Percentiles rank a stretch among this genome's conserved stretches.
Evolutionary conservation across 2,329 filamentous ascomycete species (phyloP).

Genomic region (Fusarium gaditjirri): DNA sequence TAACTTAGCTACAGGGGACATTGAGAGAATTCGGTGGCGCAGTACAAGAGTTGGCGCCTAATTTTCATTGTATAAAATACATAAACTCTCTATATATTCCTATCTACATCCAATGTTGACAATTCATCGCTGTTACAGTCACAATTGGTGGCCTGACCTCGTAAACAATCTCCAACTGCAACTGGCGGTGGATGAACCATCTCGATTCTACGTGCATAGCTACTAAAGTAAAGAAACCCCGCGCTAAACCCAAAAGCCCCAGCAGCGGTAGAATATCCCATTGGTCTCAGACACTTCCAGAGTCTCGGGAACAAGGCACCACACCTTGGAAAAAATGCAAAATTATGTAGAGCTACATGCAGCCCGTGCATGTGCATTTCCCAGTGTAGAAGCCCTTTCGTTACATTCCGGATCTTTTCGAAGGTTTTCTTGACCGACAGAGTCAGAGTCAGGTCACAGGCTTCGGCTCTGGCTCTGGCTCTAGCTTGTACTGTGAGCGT

Average conservation of each 20-base stretch:
- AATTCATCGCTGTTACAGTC: not conserved
- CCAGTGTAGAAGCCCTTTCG: not conserved
- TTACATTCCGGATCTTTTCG: constrained; percentile 5
- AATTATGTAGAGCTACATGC: not conserved
- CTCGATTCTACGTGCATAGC: not conserved
- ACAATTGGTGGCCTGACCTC: constrained; percentile 6
- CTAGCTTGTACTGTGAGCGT: too few relatives aligned
- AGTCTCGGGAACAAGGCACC: constrained; percentile 10
- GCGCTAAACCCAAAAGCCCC: constrained; percentile 28
- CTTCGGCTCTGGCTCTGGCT: not conserved
- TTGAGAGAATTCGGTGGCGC: constrained; percentile 14
- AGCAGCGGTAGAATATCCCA: constrained; percentile 15
- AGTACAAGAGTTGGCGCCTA: constrained; percentile 1
- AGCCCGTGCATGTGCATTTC: not conserved
- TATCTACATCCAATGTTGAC: not conserved
- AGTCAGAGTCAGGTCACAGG: not conserved
- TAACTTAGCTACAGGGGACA: not conserved
- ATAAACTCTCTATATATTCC: not conserved
- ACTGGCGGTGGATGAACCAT: constrained; percentile 32
- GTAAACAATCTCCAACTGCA: constrained; percentile 5
- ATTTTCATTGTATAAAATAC: not conserved
- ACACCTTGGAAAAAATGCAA: not conserved
- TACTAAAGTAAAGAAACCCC: constrained; percentile 6
- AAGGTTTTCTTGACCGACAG: constrained; percentile 24
- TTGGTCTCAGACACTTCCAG: constrained; percentile 24